phyloP scores from a whole-genome alignment of 2,329 filamentous ascomycete genomes.

The Sclerotinia minor region DNA sequence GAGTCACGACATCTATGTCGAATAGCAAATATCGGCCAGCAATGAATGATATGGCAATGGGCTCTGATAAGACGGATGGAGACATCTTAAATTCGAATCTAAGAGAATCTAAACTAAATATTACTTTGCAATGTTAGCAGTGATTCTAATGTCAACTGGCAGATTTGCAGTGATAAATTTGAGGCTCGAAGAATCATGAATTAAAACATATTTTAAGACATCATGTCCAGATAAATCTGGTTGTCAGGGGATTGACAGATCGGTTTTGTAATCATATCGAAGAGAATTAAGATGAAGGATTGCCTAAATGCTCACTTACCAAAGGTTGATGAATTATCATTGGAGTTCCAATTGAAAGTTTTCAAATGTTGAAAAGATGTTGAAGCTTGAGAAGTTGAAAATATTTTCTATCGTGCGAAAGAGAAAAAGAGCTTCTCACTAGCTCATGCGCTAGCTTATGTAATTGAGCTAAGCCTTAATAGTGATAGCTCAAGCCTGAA shows the following conservation, averaged over 20 bases:
- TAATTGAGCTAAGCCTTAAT: not conserved
- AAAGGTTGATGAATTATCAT: not conserved
- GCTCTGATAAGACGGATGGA: conserved; percentile 45
- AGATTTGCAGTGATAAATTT: conserved; percentile 24
- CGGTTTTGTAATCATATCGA: conserved; percentile 64
- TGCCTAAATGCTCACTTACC: conserved; percentile 12
- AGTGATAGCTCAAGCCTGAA: too few species aligned
- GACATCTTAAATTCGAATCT: conserved; percentile 5
- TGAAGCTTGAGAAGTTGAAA: not conserved
- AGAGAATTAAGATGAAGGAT: not conserved
- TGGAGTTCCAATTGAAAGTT: not conserved
- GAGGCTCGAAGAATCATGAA: conserved; percentile 47
- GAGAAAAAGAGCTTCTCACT: not conserved
- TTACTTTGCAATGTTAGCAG: conserved; percentile 12
- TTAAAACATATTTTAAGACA: conserved; percentile 54
- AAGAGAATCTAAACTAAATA: not conserved
- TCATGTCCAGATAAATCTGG: conserved; percentile 45
- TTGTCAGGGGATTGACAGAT: conserved; percentile 86
- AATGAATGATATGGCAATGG: conserved; percentile 78
- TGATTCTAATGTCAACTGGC: not conserved
- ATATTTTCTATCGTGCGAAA: not conserved
- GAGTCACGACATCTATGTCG: conserved; percentile 76
- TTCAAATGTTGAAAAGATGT: not conserved
- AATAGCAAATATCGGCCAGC: conserved; percentile 85
- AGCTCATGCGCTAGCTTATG: conserved; percentile 17